Evolutionary conservation across 2,329 filamentous ascomycete species (phyloP), one percentile per base, ranked within the genome.

Genomic region (Shiraia bambusicola): DNA sequence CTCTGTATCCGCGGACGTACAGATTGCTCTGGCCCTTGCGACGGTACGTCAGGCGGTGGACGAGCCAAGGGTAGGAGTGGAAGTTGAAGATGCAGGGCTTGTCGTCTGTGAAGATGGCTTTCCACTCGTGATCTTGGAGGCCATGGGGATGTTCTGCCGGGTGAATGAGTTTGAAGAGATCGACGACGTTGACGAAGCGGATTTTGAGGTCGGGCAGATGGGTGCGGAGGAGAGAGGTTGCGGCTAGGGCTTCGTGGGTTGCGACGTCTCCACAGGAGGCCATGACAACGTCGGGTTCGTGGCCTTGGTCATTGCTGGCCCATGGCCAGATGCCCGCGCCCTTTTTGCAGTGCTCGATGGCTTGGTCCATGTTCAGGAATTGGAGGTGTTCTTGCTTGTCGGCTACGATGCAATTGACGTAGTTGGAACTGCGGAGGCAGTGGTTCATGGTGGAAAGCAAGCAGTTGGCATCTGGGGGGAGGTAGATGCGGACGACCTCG

Each of bases 301-400:
- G 61, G 41, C 80, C 82, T 40, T 76, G 73, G 59, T 89, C 86
- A 47, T 87, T 89, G 56, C 80, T 84, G 39, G 87, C 88, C 72
- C 82, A 84, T 17, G 84, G 76, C 87, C 86, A 90, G 67, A 90
- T 88, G 28, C 86, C 85, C 31, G 85, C 77, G 35, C 87, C 87
- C 70, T 89, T 89, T 43, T 83, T 86, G 73, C 87, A 91, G 69
- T 91, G 87, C 46, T 81, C 76, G 39, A 88, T 73, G 3, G 87
- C 87, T 45, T 81, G 77, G 1, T 88, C 82, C 79, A 88, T 87
- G 52, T 74, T 71, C n/a, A 89, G 77, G 66, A 81, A 90, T 60
- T 90, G 86, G 15, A 88, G 76, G 59, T 89, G 86, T 28, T 86
- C 79, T 63, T 90, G 86, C 72, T 91, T 91, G 70, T 90, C 87